Evolutionary conservation across 768 basidiomycete genomes (phyloP).

Genomic region (Strobilomyces dryophilus): DNA sequence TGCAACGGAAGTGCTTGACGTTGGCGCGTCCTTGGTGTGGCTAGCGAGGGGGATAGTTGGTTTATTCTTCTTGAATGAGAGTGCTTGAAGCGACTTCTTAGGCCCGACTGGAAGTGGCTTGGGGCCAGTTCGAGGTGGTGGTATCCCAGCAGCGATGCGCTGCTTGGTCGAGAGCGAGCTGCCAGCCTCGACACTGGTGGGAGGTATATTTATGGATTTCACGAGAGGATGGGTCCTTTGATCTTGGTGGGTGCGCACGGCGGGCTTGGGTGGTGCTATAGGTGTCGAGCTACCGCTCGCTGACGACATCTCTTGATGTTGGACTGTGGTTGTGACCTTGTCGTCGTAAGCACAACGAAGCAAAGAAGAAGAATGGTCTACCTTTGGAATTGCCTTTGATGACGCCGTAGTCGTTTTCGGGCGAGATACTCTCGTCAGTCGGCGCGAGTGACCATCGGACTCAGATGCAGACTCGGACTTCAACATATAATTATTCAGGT

Average conservation of each 20-base stretch:
- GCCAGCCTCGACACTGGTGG: conserved; percentile 22
- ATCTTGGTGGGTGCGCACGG: conserved; percentile 29
- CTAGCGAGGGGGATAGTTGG: conserved; percentile 4
- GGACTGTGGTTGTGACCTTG: conserved; percentile 2
- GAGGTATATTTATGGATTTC: conserved; percentile 25
- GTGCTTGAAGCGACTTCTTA: conserved; percentile 26
- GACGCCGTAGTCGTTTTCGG: neutral
- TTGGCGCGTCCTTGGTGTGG: conserved; percentile 14
- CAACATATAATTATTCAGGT: neutral
- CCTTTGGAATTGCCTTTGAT: conserved; percentile 12
- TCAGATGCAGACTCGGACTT: conserved; percentile 19
- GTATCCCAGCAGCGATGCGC: conserved; percentile 40
- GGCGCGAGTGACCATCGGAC: conserved; percentile 3
- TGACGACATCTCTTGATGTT: conserved; percentile 7
- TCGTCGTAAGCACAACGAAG: neutral
- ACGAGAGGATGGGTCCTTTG: conserved; percentile 30
- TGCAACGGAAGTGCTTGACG: neutral
- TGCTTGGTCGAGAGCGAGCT: conserved; percentile 50
- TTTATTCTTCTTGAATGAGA: conserved; percentile 44
- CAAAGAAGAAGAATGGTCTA: neutral
- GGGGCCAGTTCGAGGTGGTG: conserved; percentile 31
- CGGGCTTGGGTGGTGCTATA: conserved; percentile 14
- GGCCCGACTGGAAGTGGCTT: conserved; percentile 28
- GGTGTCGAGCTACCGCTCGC: neutral
- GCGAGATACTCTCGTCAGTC: neutral